phyloP scores from a whole-genome alignment of 2,329 filamentous ascomycete species.

The Fusarium pseudocircinatum region DNA sequence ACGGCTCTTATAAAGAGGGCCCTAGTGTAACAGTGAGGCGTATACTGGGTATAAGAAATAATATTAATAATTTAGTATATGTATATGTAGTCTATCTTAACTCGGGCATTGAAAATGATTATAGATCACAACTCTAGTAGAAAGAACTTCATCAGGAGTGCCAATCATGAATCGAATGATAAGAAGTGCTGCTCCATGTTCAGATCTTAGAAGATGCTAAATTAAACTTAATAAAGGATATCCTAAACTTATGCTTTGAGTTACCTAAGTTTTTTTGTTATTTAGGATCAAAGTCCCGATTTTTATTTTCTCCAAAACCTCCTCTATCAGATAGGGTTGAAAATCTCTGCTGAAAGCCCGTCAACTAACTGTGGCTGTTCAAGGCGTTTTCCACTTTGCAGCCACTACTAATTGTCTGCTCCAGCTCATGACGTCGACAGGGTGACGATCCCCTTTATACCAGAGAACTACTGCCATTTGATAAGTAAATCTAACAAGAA shows the following conservation, averaged over 20 bases:
- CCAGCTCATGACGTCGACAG: no score
- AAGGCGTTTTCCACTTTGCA: background rate
- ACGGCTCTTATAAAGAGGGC: no score
- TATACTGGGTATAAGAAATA: no score
- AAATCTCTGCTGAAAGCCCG: background rate
- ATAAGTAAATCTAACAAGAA: no score
- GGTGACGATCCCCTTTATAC: fast-evolving
- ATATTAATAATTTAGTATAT: no score
- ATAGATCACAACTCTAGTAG: fast-evolving
- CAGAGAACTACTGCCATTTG: no score
- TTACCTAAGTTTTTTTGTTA: background rate
- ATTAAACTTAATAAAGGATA: background rate
- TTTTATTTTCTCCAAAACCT: no score
- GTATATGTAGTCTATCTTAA: no score
- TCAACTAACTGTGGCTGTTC: background rate
- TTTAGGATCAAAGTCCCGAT: background rate
- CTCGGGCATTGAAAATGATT: no score
- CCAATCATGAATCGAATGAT: background rate
- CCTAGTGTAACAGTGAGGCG: no score
- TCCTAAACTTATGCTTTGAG: background rate
- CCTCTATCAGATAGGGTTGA: background rate
- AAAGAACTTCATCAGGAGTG: background rate
- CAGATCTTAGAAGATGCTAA: fast-evolving
- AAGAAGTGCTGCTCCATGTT: fast-evolving
- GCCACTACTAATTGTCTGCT: no score